Evolutionary conservation across 2,329 filamentous ascomycete species (phyloP), one percentile per base, ranked within the genome.

Genomic region (Fusarium chaquense): DNA sequence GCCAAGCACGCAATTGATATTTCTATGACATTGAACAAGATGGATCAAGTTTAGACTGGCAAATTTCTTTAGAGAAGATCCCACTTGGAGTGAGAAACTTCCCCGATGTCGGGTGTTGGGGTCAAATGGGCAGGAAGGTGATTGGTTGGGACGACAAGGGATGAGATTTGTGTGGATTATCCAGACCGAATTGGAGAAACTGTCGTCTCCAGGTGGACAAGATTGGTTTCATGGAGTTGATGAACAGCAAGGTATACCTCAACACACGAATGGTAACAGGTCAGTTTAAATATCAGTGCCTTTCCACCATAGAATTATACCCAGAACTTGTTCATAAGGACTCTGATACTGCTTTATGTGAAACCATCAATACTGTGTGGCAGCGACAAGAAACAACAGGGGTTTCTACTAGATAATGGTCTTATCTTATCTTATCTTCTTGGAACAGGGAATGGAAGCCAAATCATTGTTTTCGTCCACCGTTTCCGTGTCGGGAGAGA

Each of bases 71-170:
- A 40, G 52, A 33, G 3, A 20, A 36, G 38, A 55, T 54, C 28
- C 59, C 57, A 62, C 59, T 55, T 62, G 33, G 40, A 54, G 16
- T 13, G 15, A 26, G 16, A 49, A 33, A 33, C 28, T 26, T 15
- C 12, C 40, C 59, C 59, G 59, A 62, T 62, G 38, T 43, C 59
- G 59, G 59, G 62, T 46, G 33, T 54, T 62, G 40, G 57, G 32
- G 45, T 38, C 32, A 12, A 22, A 43, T 46, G 33, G 45, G 57
- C 40, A 32, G 11, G 18, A 7, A 15, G 5, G 12, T 62, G 11
- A 62, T 62, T 62, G 59, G 59, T 28, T 45, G 3, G 4, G 6
- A 13, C 1, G 24, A 40, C 35, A 20, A 22, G 40, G 40, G 18
- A 13, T 35, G 32, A 22, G 16, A 15, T 6, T 35, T 4, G 2